Base-by-base conservation (phyloP, 352 stramenopile genomes). In the Pythium pyrilobum region DNA sequence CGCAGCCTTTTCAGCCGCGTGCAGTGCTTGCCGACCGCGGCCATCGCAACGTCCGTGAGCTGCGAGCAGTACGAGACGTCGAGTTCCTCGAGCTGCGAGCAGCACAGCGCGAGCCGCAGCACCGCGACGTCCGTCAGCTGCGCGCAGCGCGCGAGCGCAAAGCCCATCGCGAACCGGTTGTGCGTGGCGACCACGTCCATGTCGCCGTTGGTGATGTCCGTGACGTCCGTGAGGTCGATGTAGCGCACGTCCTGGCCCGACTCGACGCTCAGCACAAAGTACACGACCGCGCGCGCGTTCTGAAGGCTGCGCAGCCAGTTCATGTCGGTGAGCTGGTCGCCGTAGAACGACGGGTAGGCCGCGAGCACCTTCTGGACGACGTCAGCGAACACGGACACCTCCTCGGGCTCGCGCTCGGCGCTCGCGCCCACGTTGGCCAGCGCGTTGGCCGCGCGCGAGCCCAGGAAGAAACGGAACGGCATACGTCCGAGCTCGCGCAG, bases 391-490 rank as follows among this genome's bases (percentile, higher is more conserved):
- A 83, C 60, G 0, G 48, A 23, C 1, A 60, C 41, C 4, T 73
- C 62, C 28, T 84, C 69, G 0, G 80, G 62, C 12, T 82, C 74
- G 0, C 49, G 39, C 50, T 81, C 62, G n/a, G 69, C 62, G 40
- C 67, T 62, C 24, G 37, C 36, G 18, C 51, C 51, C 20, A 89
- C 77, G 20, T 81, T 87, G 11, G 62, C 50, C 0, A 91, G 34
- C n/a, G 75, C 77, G 40, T 74, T 77, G 1, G 77, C 77, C 2
- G 74, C 68, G 0, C 56, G 46, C 1, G 77, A 87, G 0, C 77
- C 80, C 6, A 91, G 59, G 27, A 91, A 91, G 29, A 89, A 89
- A 0, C 64, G 47, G 51, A 91, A 87, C n/a, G 80, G 77, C 64
- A 91, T 61, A 10, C 71, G 64, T 2, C 45, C 74, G 7, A 91